Conservation (phyloP, 2,329 filamentous ascomycete species). For the Aureobasidium zeae region DNA sequence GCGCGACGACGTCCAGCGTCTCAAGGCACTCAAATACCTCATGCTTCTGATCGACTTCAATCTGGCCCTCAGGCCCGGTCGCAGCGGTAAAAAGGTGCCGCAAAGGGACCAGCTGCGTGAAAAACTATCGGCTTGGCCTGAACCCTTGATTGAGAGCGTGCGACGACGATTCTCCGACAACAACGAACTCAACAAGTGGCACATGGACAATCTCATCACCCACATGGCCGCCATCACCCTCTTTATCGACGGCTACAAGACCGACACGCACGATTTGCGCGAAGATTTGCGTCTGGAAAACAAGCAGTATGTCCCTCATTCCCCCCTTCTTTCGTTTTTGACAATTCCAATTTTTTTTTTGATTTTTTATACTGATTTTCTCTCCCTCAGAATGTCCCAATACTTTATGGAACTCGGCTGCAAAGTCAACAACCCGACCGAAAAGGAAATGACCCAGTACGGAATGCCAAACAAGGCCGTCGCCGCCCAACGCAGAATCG, state of each 20-base stretch:
- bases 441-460: slow-evolving; percentile 41
- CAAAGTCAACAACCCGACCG: slow-evolving; percentile 42
- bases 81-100: slow-evolving; percentile 43
- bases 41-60: slow-evolving; percentile 41
- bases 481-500: slow-evolving; percentile 52
- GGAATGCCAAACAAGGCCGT: slow-evolving; percentile 52
- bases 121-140: slow-evolving; percentile 46
- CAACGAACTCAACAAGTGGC: slow-evolving; percentile 59
- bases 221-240: slow-evolving; percentile 63
- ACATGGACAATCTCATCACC: slow-evolving; percentile 61
- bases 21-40: slow-evolving; percentile 43
- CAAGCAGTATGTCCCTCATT: slow-evolving; percentile 43
- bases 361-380: background rate
- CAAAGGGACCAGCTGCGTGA: slow-evolving; percentile 53
- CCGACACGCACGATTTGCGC: slow-evolving; percentile 59
- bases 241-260: slow-evolving; percentile 63
- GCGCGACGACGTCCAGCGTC: slow-evolving; percentile 38
- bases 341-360: background rate
- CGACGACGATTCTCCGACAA: slow-evolving; percentile 59
- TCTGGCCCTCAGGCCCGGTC: slow-evolving; percentile 29
- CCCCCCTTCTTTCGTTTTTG: background rate
- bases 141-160: slow-evolving; percentile 56
- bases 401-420: slow-evolving; percentile 73
- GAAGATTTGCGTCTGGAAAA: slow-evolving; percentile 65
- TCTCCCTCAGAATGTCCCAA: slow-evolving; percentile 42